Base-by-base conservation (phyloP, 371 early-diverging fungal genomes). In the Zychaea mexicana region DNA sequence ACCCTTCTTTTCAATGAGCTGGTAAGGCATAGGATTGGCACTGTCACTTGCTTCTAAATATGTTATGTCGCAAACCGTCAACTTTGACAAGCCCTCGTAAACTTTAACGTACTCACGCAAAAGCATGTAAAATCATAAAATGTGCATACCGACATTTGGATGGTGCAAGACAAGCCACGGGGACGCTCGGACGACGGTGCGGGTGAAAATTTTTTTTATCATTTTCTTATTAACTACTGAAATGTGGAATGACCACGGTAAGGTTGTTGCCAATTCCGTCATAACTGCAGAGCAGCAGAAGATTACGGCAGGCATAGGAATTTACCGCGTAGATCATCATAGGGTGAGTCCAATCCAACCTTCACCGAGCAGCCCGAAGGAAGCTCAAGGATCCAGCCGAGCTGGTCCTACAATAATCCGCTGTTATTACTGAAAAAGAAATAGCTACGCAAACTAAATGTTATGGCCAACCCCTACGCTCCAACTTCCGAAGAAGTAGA, bases 241-340 rank as follows among this genome's bases (percentile, higher is more conserved):
- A 7, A 61, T 21, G 19, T 24, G 45, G 52, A 67, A 69, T 77
- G 66, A 61, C 61, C 61, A 61, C 71, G 77, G 71, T 73, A 77
- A 73, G 77, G 77, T 77, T 77, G 70, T 71, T 74, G 74, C 77
- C 52, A 19, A 36, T 36, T 46, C 46, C 61, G 72, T 77, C 62
- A 73, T 61, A 15, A 70, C 65, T 60, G 68, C 71, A 71, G 71
- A 77, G 74, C 69, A 27, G 42, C 59, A 22, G n/a, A 52, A 52
- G 46, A 63, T 72, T 71, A 71, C 53, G 62, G 59, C 70, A 72
- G 68, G 77, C 77, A 54, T 63, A 77, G 77, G 77, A 77, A 77
- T 77, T 73, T 77, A 73, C 73, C 77, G 73, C 55, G 57, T 53
- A 45, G 59, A 45, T 58, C 59, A 21, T n/a, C 9, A 58, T 39